Evolutionary conservation across 208 protist genomes (phyloP).

Genomic region (Leishmania guyanensis): DNA sequence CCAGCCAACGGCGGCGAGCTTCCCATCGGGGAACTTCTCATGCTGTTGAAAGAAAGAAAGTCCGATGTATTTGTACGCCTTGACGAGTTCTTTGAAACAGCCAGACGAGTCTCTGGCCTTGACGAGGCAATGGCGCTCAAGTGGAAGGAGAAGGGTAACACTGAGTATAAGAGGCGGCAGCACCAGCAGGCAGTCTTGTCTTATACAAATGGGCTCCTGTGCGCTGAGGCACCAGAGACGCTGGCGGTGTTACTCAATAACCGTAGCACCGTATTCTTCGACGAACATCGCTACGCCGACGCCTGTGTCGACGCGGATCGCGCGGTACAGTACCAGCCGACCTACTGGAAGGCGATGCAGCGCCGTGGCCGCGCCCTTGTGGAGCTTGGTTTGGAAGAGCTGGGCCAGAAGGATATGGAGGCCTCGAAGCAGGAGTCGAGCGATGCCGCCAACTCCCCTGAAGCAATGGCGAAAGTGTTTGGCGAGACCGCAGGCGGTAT

Average conservation of each 20-base stretch:
- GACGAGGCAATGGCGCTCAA: slow-evolving; percentile 57
- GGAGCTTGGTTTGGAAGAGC: slow-evolving; percentile 56
- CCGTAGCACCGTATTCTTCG: slow-evolving; percentile 71
- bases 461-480: slow-evolving; percentile 50
- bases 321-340: slow-evolving; percentile 44
- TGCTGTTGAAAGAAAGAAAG: slow-evolving; percentile 27
- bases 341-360: slow-evolving; percentile 80
- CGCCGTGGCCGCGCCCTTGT: slow-evolving; percentile 70
- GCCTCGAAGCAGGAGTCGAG: slow-evolving; percentile 44
- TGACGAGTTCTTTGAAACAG: slow-evolving; percentile 41
- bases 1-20: slow-evolving; percentile 43
- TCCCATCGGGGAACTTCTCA: slow-evolving; percentile 56
- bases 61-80: slow-evolving; percentile 40
- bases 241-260: slow-evolving; percentile 76
- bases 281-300: slow-evolving; percentile 53
- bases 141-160: slow-evolving; percentile 85
- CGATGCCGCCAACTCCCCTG: slow-evolving; percentile 41
- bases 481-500: slow-evolving; percentile 31
- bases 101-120: slow-evolving; percentile 35
- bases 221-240: slow-evolving; percentile 62
- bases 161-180: slow-evolving; percentile 50
- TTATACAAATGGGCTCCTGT: slow-evolving; percentile 82
- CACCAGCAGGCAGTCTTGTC: slow-evolving; percentile 53
- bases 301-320: slow-evolving; percentile 70
- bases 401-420: slow-evolving; percentile 59